Evolutionary conservation across 495 filamentous ascomycete species (phyloP), one percentile per base, ranked within the genome.

Genomic region (Apodospora peruviana): DNA sequence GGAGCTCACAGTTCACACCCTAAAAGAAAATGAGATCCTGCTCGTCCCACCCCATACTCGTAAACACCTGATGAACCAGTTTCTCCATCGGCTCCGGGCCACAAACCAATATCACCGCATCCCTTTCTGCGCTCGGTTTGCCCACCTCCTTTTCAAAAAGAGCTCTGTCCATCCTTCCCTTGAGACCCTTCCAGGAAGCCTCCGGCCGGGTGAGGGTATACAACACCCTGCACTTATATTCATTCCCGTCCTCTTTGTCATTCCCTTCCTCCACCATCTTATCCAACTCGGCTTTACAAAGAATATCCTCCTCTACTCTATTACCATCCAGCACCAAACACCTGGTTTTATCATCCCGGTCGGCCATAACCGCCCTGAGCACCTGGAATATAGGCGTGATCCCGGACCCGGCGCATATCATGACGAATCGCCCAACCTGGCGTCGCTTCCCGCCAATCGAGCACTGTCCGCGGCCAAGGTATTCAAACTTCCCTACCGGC

Each of bases 331-430:
- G 70, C 0, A 97, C 77, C 9, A 86, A 59, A 58, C 90, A 94
- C 18, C 44, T 48, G 1, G 75, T 71, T 43, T 49, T 38, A 24
- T 72, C 73, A 24, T 52, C 56, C 3, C 50, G 47, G 53, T 87
- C 76, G 22, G 46, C 29, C 20, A 70, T 79, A 2, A 93, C 80
- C 3, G 88, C 88, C 23, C 88, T 73, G 29, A 96, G 72, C 1
- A 96, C 88, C 53, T 95, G 87, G 69, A 85, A 95, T 47, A 96
- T 87, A 1, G 91, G 91, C 35, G 91, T 97, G 57, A 97, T 88
- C 2, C 91, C 91, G 2, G 80, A 87, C 29, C 91, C 91, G 23
- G 78, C 91, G 52, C 87, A 93, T 42, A 97, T 86, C 91, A 97
- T 96, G 54, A 83, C 72, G 65, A 97, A 90, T 20, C 73, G 76